Base-by-base conservation (phyloP, 2,329 filamentous ascomycete genomes). In the Dothideomycetes sp. region DNA sequence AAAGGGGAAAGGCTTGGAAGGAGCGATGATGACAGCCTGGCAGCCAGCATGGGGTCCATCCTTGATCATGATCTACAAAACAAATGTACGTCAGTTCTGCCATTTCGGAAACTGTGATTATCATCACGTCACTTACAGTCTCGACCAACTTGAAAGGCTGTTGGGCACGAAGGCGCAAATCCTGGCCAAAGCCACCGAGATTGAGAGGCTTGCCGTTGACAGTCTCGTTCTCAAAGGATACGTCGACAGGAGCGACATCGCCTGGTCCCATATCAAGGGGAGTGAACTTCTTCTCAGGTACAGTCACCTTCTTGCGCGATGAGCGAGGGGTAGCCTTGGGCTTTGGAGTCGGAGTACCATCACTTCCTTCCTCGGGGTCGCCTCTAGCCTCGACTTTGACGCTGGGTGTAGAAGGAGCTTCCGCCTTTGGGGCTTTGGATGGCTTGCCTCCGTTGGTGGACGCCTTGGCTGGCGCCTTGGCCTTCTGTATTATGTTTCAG, bases 11-110 rank as follows among this genome's bases (percentile, higher is more conserved):
- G 57, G 51, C 34, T 51, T 48, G 19, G 52, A 49, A 2, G 59
- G 57, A 16, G 52, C 51, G 40, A 64, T 19, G 18, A 62, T 36
- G 37, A 63, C 50, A 10, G 55, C 58, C 39, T 60, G 54, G 35
- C 52, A 44, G 14, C 58, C 58, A 19, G 49, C 50, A 31, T n/a
- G n/a, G n/a, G n/a, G n/a, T n/a, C n/a, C 54, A 50, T 56, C 52
- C 1, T 51, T 47, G 33, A 59, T 45, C 18, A 54, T 55, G 12
- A 22, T n/a, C n/a, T n/a, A n/a, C n/a, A n/a, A n/a, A n/a, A n/a
- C n/a, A 15, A 2, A 24, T 16, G 14, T 31, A 34, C 10, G 15
- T 16, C 15, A 32, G 24, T 10, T 5, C 19, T n/a, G n/a, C n/a
- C n/a, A n/a, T n/a, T n/a, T n/a, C n/a, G n/a, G n/a, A n/a, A n/a